Evolutionary conservation across 768 basidiomycete species (phyloP).

Genomic region (Tulasnella sp.): DNA sequence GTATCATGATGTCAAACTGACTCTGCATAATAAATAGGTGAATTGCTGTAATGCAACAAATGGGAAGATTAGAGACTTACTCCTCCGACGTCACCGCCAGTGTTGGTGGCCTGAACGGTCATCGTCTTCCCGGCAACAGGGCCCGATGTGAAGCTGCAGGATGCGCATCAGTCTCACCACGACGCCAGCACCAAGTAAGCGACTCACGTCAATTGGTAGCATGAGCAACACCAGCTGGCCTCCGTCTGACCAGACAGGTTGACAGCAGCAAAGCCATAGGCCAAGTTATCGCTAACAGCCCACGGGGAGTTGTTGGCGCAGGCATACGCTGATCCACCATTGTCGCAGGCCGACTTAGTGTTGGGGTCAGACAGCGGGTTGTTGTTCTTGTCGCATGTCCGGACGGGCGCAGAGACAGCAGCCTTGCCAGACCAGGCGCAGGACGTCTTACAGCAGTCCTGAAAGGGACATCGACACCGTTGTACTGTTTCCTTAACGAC

Average conservation of each 20-base stretch:
- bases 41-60: neutral
- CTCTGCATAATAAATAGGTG: neutral
- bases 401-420: conserved; percentile 14
- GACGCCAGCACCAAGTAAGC: neutral
- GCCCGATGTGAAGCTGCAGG: conserved; percentile 20
- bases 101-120: conserved; percentile 24
- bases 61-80: neutral
- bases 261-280: conserved; percentile 20
- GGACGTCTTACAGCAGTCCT: conserved; percentile 20
- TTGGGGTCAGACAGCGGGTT: conserved; percentile 7
- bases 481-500: neutral
- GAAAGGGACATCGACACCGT: neutral
- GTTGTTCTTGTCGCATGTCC: conserved; percentile 16
- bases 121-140: conserved; percentile 21
- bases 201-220: conserved; percentile 21
- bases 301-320: conserved; percentile 18
- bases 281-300: conserved; percentile 17
- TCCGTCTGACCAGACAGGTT: conserved; percentile 16
- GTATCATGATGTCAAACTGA: conserved; percentile 16
- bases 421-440: conserved; percentile 20
- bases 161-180: neutral
- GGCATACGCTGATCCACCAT: conserved; percentile 16
- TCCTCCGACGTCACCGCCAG: conserved; percentile 18
- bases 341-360: conserved; percentile 16
- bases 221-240: conserved; percentile 21